These are phyloP conservation scores for Vaccinium myrtillus DNA, from an alignment of 148 eudicot genomes.

Conservation along the genomic window DNA sequence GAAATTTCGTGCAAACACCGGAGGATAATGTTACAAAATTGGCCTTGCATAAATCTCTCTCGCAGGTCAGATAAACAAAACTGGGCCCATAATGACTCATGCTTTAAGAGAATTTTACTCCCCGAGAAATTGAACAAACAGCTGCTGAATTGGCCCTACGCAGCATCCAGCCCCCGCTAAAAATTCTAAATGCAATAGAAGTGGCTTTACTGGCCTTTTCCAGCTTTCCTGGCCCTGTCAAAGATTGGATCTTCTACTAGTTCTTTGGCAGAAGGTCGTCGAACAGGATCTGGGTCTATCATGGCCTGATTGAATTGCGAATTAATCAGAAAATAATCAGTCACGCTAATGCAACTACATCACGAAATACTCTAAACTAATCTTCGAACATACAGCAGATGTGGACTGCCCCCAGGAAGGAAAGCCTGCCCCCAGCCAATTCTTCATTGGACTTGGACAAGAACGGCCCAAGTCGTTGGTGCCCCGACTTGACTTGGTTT, in stretches of 20 bases:
- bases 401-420: not conserved
- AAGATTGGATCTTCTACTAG: slow-evolving; percentile 61
- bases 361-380: not conserved
- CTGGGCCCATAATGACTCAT: not conserved
- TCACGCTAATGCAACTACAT: not conserved
- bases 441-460: not conserved
- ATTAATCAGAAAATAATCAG: slow-evolving; percentile 14
- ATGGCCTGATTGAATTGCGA: slow-evolving; percentile 49
- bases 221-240: slow-evolving; percentile 27
- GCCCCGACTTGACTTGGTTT: not conserved
- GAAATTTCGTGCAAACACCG: slow-evolving; percentile 20
- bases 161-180: slow-evolving; percentile 6
- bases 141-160: not conserved
- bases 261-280: slow-evolving; percentile 81
- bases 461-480: not conserved
- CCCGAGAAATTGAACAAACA: not conserved
- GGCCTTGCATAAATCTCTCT: not conserved
- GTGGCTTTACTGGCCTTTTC: slow-evolving; percentile 29
- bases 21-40: slow-evolving; percentile 6
- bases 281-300: slow-evolving; percentile 80
- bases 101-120: not conserved
- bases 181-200: not conserved
- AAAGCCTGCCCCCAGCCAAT: not conserved
- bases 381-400: not conserved
- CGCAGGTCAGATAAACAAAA: not conserved